Evolutionary conservation across 495 filamentous ascomycete species (phyloP), one percentile per base, ranked within the genome.

Genomic region (Ascobolus immersus): DNA sequence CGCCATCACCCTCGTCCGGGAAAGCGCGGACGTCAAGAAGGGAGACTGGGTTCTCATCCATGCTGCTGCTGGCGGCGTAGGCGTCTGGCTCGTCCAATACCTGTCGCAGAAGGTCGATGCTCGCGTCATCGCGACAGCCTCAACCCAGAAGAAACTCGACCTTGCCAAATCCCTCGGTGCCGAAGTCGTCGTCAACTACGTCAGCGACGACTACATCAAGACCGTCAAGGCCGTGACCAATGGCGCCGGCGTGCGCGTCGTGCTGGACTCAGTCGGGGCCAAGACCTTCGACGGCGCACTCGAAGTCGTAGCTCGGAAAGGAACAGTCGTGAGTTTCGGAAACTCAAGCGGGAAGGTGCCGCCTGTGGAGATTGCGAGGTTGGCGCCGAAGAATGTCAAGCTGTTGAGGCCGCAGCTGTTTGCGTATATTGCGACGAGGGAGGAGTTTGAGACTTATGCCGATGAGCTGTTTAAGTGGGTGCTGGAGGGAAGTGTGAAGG

Each of bases 211-310:
- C 39, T 70, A 77, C 44, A 60, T 69, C 15, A 51, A 58, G 33
- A 49, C 54, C 47, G 71, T 84, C 2, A 64, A 62, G 48, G 70
- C 81, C 45, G 66, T 74, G 26, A 86, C 78, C 1, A 56, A 53
- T 10, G 69, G 71, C 1, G 47, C 62, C 30, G 86, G 86, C 7
- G 75, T 79, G 2, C 59, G 58, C 38, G 80, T 73, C 7, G 71
- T 93, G 8, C 92, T 82, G 52, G 86, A 96, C 52, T 73, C 75
- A 13, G 79, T 92, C 12, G 86, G 86, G 6, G 73, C 73, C 57
- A 60, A 62, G 34, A 93, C 86, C 0, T 92, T 90, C 59, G 81
- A 93, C 38, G 56, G 65, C 19, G 73, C 74, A 51, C 49, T 96
- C 45, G 72, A 81, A 35, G 69, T 67, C 39, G 55, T 89, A 13